Conservation (phyloP, 2,329 filamentous ascomycete genomes). For the Diaporthe sp. region DNA sequence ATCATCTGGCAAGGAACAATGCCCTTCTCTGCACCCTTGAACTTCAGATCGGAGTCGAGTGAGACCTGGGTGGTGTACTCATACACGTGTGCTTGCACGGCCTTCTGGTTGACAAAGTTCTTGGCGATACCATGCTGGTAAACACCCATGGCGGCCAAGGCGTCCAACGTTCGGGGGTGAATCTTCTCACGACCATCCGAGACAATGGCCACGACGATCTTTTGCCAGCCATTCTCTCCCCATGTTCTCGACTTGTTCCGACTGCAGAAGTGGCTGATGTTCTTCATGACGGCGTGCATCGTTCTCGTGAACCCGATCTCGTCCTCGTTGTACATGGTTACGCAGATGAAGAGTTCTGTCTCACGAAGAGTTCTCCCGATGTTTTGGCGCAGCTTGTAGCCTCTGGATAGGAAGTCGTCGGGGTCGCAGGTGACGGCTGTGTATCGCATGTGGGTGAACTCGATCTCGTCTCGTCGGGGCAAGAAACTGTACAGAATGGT, state of each 20-base stretch:
- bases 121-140: conserved; percentile 99
- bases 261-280: conserved; percentile 96
- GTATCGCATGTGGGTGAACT: conserved; percentile 99
- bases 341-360: conserved; percentile 94
- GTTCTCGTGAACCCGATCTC: conserved; percentile 96
- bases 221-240: conserved; percentile 98
- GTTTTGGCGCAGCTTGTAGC: conserved; percentile 93
- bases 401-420: conserved; percentile 88
- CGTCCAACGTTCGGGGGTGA: conserved; percentile 92
- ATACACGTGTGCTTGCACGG: conserved; percentile 97
- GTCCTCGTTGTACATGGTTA: conserved; percentile 99
- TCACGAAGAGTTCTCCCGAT: conserved; percentile 87
- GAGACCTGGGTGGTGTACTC: conserved; percentile 99
- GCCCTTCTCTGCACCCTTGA: conserved; percentile 99
- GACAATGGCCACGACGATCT: conserved; percentile 98
- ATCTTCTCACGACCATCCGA: conserved; percentile 92
- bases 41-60: conserved; percentile 93
- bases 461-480: conserved; percentile 89
- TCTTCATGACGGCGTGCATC: conserved; percentile 99
- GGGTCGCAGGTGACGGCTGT: conserved; percentile 98
- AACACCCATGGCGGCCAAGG: conserved; percentile 94
- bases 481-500: conserved; percentile 98
- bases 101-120: conserved; percentile 96
- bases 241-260: conserved; percentile 93
- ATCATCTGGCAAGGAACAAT: conserved; percentile 99